Percentiles rank a stretch among this genome's conserved stretches.
Evolutionary conservation across 495 filamentous ascomycete species (phyloP).

Genomic region (Aspergillus asperescens): DNA sequence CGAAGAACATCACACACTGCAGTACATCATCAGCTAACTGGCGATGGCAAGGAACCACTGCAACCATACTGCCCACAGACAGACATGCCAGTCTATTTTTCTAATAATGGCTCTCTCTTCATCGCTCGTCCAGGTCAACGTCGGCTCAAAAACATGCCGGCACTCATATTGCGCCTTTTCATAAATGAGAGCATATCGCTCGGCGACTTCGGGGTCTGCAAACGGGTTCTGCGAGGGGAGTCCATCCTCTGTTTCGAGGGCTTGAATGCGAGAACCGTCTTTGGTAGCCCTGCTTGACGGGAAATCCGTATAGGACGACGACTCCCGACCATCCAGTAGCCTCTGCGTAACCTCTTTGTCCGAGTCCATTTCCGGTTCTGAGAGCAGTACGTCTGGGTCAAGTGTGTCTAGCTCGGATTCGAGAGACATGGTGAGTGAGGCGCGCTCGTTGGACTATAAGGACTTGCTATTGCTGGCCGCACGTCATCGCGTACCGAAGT

Average conservation of each 20-base stretch:
- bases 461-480: not conserved
- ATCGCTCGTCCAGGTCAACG: slow-evolving; percentile 45
- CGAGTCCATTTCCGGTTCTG: not conserved
- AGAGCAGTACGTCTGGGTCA: not conserved
- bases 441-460: not conserved
- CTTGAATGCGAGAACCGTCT: not conserved
- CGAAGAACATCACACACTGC: slow-evolving; percentile 53
- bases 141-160: slow-evolving; percentile 53
- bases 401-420: not conserved
- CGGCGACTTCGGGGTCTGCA: slow-evolving; percentile 39
- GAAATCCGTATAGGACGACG: not conserved
- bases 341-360: slow-evolving; percentile 3
- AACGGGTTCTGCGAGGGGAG: slow-evolving; percentile 30
- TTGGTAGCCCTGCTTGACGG: not conserved
- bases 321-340: slow-evolving; percentile 1
- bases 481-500: not conserved
- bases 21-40: not conserved
- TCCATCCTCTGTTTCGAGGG: not conserved
- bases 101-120: slow-evolving; percentile 50
- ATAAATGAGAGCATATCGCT: slow-evolving; percentile 43
- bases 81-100: slow-evolving; percentile 48
- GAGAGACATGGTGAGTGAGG: not conserved
- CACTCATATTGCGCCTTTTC: slow-evolving; percentile 49
- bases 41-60: no score
- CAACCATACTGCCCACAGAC: slow-evolving; percentile 51